phyloP scores from a whole-genome alignment of 1,284 basidiomycete species.

The Schizophyllum amplum region DNA sequence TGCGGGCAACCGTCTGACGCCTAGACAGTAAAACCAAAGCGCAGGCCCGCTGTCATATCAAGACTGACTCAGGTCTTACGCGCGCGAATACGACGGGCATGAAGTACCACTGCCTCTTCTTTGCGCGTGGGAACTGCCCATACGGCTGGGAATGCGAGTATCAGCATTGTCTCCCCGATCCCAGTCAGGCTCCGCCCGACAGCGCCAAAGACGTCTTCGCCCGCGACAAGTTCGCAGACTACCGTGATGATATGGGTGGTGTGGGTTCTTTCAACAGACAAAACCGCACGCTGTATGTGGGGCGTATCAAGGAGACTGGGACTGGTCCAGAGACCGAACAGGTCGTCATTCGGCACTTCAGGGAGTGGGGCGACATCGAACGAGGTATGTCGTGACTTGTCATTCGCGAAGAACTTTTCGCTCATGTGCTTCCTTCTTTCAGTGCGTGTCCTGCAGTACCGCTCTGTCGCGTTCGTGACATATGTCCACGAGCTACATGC shows the following conservation, averaged over 20 bases:
- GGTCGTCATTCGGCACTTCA: constrained; percentile 85
- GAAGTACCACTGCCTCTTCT: constrained; percentile 93
- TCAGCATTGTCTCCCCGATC: constrained; percentile 80
- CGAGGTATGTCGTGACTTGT: constrained; percentile 52
- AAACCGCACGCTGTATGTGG: constrained; percentile 94
- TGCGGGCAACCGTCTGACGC: constrained; percentile 4
- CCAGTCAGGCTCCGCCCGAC: constrained; percentile 67
- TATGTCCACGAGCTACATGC: constrained; percentile 83
- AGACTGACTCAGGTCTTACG: constrained; percentile 86
- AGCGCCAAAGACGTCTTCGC: constrained; percentile 96
- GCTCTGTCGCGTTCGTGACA: constrained; percentile 96
- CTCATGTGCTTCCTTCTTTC: constrained; percentile 4
- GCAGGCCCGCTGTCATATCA: constrained; percentile 85
- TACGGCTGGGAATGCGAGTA: constrained; percentile 97
- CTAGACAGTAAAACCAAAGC: constrained; percentile 81
- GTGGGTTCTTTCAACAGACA: constrained; percentile 92
- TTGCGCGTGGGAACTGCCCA: constrained; percentile 93
- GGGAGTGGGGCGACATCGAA: constrained; percentile 96
- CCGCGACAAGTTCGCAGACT: constrained; percentile 94
- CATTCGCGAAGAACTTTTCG: not conserved
- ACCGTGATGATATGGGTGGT: constrained; percentile 99
- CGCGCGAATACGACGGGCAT: constrained; percentile 87
- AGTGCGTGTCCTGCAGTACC: constrained; percentile 88
- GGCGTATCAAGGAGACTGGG: constrained; percentile 87
- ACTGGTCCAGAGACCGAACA: constrained; percentile 85